Base-by-base conservation (phyloP, 2,329 filamentous ascomycete species). In the Pseudonectria buxi region DNA sequence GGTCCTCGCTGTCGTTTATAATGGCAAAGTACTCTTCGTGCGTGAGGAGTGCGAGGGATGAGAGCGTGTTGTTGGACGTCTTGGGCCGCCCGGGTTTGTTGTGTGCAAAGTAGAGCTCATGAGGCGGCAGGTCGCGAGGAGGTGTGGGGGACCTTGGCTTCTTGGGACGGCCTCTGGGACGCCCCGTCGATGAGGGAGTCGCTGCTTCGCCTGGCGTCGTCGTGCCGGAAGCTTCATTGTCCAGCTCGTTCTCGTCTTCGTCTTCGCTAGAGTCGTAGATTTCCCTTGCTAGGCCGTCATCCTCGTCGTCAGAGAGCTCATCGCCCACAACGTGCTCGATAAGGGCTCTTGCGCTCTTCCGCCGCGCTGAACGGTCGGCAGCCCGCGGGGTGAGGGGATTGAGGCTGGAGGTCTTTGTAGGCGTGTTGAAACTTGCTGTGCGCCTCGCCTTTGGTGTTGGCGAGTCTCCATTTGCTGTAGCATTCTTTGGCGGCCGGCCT, bases 61-160 rank as follows among this genome's bases (percentile, higher is more conserved):
- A 73, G 5, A 96, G 69, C 0, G 79, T 94, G 46, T 92, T 92
- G 55, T 86, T 83, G 2, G 89, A 95, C 0, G 90, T 95, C 61
- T 89, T 89, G 29, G 78, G 71, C 4, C 79, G 74, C 3, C 86
- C 88, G 0, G 86, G 80, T 31, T 86, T 81, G 56, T 94, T 95
- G 54, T 96, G 86, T 54, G 83, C 86, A 59, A 98, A 96, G 65
- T 94, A 98, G 47, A 84, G 76, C 59, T 96, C 92, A 54, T 95
- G 86, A 0, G 89, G 72, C 5, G 89, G 85, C 3, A 96, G 72
- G 50, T 95, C 77, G 34, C 78, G 74, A 13, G 90, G 86, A 3
- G 87, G 87, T 5, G 84, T 88, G 2, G 85, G 84, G 6, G 84
- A 86, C 37, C 76, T 78, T 15, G 51, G 54, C 22, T 50, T 57